phyloP scores from a whole-genome alignment of 495 filamentous ascomycete species.

The Poronia punctata region DNA sequence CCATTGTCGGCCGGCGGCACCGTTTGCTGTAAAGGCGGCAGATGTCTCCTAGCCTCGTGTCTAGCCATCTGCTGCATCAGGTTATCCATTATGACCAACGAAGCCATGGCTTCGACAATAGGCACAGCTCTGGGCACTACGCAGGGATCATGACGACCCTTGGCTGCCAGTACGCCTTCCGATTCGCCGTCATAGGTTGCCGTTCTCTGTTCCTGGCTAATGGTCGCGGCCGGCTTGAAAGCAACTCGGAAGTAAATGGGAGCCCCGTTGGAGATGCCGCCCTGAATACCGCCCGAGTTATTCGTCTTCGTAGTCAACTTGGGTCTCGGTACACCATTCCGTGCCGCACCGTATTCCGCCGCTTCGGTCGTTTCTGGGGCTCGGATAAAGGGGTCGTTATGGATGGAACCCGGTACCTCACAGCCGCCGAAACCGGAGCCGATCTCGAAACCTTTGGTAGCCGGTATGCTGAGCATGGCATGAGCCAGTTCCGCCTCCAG shows the following conservation, averaged over 20 bases:
- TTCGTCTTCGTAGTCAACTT: conserved; percentile 85
- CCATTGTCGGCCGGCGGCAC: conserved; percentile 13
- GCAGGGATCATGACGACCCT: conserved; percentile 93
- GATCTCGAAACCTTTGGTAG: conserved; percentile 95
- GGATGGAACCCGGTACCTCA: conserved; percentile 78
- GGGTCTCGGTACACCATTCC: conserved; percentile 33
- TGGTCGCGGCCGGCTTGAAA: conserved; percentile 95
- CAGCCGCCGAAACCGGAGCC: conserved; percentile 90
- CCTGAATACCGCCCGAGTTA: conserved; percentile 94
- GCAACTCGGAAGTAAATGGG: conserved; percentile 91
- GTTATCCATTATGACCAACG: conserved; percentile 87
- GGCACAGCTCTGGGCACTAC: conserved; percentile 91
- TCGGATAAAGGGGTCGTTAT: conserved; percentile 84
- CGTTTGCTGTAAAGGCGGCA: conserved; percentile 18
- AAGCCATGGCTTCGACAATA: conserved; percentile 95
- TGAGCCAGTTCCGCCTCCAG: conserved; percentile 90
- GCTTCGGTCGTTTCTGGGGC: conserved; percentile 35
- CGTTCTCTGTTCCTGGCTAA: conserved; percentile 84
- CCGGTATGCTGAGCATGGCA: conserved; percentile 95
- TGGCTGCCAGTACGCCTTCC: conserved; percentile 78
- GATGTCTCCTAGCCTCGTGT: conserved; percentile 43
- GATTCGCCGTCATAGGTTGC: conserved; percentile 64
- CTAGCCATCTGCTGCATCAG: conserved; percentile 78
- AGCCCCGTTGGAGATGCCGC: conserved; percentile 92
- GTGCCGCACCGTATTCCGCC: conserved; percentile 29